Evolutionary conservation across 2,329 filamentous ascomycete species (phyloP).

Genomic region (Phialemonium atrogriseum): DNA sequence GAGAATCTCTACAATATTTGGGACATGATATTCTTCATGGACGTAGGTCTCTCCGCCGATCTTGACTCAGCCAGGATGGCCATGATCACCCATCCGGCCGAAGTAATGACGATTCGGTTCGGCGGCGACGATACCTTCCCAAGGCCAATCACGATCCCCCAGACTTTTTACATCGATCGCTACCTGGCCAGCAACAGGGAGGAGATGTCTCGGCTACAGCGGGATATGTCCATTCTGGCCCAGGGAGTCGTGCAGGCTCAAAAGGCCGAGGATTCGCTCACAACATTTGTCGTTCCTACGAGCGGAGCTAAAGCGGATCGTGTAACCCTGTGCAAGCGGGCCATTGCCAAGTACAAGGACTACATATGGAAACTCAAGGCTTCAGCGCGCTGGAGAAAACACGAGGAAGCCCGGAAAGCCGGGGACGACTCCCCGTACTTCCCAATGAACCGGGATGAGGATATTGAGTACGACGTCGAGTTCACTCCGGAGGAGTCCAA

Average conservation of each 20-base stretch:
- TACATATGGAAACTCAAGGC: conserved; percentile 3
- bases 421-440: too few species aligned
- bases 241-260: conserved; percentile 5
- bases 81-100: conserved; percentile 9
- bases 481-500: neutral
- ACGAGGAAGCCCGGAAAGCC: too few species aligned
- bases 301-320: conserved; percentile 9
- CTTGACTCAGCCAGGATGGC: conserved; percentile 8
- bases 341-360: conserved; percentile 8
- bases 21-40: conserved; percentile 13
- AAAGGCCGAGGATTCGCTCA: conserved; percentile 7
- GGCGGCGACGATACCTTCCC: conserved; percentile 6
- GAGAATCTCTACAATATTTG: conserved; percentile 11
- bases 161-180: conserved; percentile 16
- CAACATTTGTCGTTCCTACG: conserved; percentile 7
- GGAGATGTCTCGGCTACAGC: conserved; percentile 9
- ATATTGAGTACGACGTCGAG: too few species aligned
- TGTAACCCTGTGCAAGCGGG: conserved; percentile 6
- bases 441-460: too few species aligned
- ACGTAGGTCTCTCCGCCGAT: conserved; percentile 7
- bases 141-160: conserved; percentile 12
- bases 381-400: conserved; percentile 1
- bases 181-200: conserved; percentile 9
- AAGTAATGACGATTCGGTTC: conserved; percentile 13
- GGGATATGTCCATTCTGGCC: conserved; percentile 5